Percentiles rank a stretch among this genome's conserved stretches.
These are phyloP conservation scores for Saccharomycopsis schoenii DNA, from an alignment of 805 yeast species.

Conservation along the genomic window DNA sequence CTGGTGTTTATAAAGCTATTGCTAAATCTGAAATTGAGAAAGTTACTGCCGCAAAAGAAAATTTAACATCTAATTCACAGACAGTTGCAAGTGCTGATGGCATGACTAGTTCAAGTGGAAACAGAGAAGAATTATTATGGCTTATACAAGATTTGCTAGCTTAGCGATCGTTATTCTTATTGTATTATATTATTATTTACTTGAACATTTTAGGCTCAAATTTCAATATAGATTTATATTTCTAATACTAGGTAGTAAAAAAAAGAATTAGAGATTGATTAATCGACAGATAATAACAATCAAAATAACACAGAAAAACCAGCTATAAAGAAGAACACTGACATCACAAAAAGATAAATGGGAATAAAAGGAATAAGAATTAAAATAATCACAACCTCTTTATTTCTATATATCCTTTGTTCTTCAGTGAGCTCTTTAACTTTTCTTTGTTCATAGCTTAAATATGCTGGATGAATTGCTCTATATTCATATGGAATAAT, in stretches of 20 bases:
- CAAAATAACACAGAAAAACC: neutral
- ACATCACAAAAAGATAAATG: neutral
- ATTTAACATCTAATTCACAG: neutral
- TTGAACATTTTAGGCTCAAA: neutral
- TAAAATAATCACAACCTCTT: neutral
- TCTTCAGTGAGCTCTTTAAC: neutral
- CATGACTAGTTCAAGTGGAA: constrained; percentile 13
- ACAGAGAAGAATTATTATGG: constrained; percentile 64
- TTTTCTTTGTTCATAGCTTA: constrained; percentile 10
- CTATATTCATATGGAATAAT: constrained; percentile 10
- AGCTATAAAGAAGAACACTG: neutral
- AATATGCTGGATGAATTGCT: constrained; percentile 10
- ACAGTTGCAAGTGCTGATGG: neutral
- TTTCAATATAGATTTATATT: neutral
- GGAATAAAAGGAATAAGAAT: neutral
- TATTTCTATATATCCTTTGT: neutral
- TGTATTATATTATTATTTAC: neutral
- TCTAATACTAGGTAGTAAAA: neutral
- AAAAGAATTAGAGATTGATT: neutral
- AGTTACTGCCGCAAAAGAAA: constrained; percentile 21
- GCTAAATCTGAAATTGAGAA: constrained; percentile 25
- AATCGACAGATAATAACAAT: neutral
- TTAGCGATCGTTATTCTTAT: constrained; percentile 10
- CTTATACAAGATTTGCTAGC: constrained; percentile 57
- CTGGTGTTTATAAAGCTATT: neutral